phyloP scores from a whole-genome alignment of 441 rosid species.

The Brassica balearica region DNA sequence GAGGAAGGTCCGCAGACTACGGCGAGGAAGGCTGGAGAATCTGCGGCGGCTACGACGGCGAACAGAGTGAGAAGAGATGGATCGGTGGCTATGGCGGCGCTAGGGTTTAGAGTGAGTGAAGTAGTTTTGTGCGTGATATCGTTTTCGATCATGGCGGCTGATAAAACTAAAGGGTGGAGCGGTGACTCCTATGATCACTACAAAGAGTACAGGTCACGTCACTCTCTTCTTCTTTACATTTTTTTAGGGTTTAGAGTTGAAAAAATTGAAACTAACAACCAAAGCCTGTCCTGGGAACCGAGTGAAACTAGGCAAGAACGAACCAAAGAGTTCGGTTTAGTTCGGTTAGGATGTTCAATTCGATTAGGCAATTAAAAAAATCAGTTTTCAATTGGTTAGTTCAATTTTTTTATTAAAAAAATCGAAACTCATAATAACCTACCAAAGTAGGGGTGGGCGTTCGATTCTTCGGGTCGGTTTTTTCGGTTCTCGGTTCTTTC shows the following conservation, averaged over 20 bases:
- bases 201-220: slow-evolving; percentile 82
- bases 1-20: slow-evolving; percentile 46
- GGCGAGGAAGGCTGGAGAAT: slow-evolving; percentile 46
- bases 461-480: background rate
- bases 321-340: background rate
- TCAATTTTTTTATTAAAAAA: too few relatives aligned
- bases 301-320: background rate
- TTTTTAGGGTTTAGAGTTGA: background rate
- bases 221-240: background rate
- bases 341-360: background rate
- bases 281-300: background rate
- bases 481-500: background rate
- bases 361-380: background rate
- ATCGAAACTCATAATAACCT: too few relatives aligned
- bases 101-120: slow-evolving; percentile 76
- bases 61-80: slow-evolving; percentile 51
- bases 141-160: slow-evolving; percentile 95
- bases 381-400: background rate
- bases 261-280: background rate
- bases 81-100: slow-evolving; percentile 49
- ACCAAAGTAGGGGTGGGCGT: too few relatives aligned
- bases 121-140: slow-evolving; percentile 83
- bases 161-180: slow-evolving; percentile 95
- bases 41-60: background rate
- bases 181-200: slow-evolving; percentile 98